Percentiles rank a stretch among this genome's conserved stretches.
These are phyloP conservation scores for Schizosaccharomyces japonicus DNA, from an alignment of 805 yeast species.

Conservation along the genomic window DNA sequence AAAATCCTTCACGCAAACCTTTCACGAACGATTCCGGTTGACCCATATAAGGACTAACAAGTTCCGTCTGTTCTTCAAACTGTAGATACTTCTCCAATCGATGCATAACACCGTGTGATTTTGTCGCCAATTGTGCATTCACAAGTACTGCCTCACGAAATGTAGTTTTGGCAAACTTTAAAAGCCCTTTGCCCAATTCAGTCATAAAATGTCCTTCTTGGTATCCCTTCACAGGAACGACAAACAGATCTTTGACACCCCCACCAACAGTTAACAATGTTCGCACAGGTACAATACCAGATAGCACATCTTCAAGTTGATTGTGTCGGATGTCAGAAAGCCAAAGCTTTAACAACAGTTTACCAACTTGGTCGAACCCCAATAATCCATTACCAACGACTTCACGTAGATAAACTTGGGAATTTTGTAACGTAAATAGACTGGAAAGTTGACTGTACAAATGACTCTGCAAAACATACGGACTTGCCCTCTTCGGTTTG, in stretches of 20 bases:
- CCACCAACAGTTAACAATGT: slow-evolving; percentile 56
- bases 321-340: slow-evolving; percentile 65
- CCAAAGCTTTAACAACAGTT: slow-evolving; percentile 46
- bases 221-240: slow-evolving; percentile 49
- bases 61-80: slow-evolving; percentile 6
- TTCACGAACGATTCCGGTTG: slow-evolving; percentile 52
- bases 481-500: slow-evolving; percentile 74
- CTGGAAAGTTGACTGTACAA: too few relatives aligned
- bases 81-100: slow-evolving; percentile 39
- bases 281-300: slow-evolving; percentile 64
- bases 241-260: slow-evolving; percentile 50
- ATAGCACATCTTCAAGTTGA: slow-evolving; percentile 56
- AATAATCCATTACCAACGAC: slow-evolving; percentile 48
- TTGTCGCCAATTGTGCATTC: slow-evolving; percentile 29
- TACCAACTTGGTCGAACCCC: slow-evolving; percentile 42
- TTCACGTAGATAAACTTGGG: slow-evolving; percentile 40
- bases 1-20: slow-evolving; percentile 56
- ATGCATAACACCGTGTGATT: slow-evolving; percentile 63
- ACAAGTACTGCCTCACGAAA: slow-evolving; percentile 21
- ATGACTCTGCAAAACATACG: too few relatives aligned
- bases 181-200: not conserved
- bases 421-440: slow-evolving; percentile 69
- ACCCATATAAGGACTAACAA: slow-evolving; percentile 60
- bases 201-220: slow-evolving; percentile 54
- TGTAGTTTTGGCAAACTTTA: slow-evolving; percentile 48